Conservation (phyloP, 2,329 filamentous ascomycete species). For the Tolypocladium ophioglossoides region DNA sequence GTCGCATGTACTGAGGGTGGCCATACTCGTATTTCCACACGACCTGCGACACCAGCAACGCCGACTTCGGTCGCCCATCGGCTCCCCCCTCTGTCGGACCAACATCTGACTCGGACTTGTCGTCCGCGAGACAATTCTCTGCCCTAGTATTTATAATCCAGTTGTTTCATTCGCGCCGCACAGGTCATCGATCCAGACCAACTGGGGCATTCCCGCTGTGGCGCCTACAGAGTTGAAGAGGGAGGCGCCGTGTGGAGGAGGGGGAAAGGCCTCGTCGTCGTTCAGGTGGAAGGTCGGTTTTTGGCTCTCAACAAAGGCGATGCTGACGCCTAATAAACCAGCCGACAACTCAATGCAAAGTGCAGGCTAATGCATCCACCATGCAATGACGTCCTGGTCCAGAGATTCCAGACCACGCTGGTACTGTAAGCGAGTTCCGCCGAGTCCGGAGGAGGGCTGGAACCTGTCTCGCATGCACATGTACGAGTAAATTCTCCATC, state of each 20-base stretch:
- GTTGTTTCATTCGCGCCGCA: background rate
- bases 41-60: background rate
- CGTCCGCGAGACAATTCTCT: background rate
- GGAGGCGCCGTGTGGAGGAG: background rate
- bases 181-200: background rate
- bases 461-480: no score
- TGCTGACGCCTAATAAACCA: background rate
- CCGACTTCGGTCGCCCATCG: slow-evolving; percentile 2
- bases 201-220: background rate
- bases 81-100: background rate
- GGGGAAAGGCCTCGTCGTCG: background rate
- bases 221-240: background rate
- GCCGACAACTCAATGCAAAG: background rate
- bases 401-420: background rate
- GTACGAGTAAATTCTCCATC: background rate
- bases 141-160: background rate
- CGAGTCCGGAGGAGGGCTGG: background rate
- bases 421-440: background rate
- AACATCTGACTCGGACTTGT: background rate
- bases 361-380: background rate
- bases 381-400: background rate
- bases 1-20: background rate
- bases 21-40: background rate
- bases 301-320: background rate
- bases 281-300: no score